Evolutionary conservation across 1,139 yeast species (phyloP), one percentile per base, ranked within the genome.

Genomic region (Saccharomyces hybrid): DNA sequence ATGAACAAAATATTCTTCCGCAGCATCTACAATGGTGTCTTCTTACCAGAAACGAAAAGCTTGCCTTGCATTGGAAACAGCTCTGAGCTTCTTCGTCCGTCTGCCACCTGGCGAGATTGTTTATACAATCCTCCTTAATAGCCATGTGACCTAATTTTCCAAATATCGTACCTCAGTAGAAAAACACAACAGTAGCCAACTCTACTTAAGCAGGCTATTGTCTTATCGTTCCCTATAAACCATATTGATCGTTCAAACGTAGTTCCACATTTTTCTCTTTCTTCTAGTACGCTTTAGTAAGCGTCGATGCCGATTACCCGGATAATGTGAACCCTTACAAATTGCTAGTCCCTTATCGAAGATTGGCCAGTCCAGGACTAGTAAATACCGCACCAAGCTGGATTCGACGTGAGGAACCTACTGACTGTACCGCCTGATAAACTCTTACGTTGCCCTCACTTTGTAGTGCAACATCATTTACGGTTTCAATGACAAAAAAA

Each of bases 11-110:
- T 9, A 68, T 63, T 9, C 67, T 62, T 11, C 72, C 73, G 66
- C 71, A 69, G 60, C 66, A 67, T 49, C 95, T 76, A 69, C 99
- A 93, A 71, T 93, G 99, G 71, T 95, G 99, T 59, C 95, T 80
- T 56, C 99, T 78, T 66, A 78, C 80, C 67, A 88, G 81, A 59
- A 91, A 74, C 1, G 86, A 76, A 71, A 86, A 93, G 44, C 64
- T 61, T 1, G 70, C 60, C 34, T 73, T 70, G 69, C 99, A 93
- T 11, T 83, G 69, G 38, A 78, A 76, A 67, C 99, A 93, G n/a
- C 69, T 67, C 0, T 64, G 52, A 1, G 76, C 86, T 4, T 76
- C 82, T 4, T 75, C 76, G 69, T 93, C 98, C 1, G 83, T 79
- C 69, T 91, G 95, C 99, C 99, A 93, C 47, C 69, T 64, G 0